Conservation (phyloP, 495 filamentous ascomycete species). For the Cercophora newfieldiana region DNA sequence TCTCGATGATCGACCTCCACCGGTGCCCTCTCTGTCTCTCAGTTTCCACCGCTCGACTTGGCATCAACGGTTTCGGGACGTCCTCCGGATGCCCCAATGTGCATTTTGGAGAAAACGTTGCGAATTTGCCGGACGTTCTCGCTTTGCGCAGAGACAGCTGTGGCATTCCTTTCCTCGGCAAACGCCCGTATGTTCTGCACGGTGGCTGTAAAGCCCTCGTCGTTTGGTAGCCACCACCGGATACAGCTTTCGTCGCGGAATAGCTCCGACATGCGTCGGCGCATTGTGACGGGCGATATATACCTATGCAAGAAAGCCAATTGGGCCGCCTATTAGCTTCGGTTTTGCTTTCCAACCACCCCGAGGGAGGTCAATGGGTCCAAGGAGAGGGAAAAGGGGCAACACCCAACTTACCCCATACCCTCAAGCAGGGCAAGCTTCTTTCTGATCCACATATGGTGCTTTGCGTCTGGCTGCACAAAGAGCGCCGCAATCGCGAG, state of each 20-base stretch:
- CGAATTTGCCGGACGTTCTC: constrained; percentile 76
- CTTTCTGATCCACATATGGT: constrained; percentile 80
- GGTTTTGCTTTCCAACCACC: background rate
- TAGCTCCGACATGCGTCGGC: constrained; percentile 67
- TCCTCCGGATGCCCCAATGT: constrained; percentile 25
- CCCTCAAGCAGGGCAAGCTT: constrained; percentile 79
- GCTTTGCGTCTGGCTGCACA: constrained; percentile 66
- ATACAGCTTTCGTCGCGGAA: constrained; percentile 68
- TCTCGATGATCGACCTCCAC: constrained; percentile 10
- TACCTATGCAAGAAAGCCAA: constrained; percentile 57
- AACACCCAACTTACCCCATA: constrained; percentile 65
- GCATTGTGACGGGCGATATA: constrained; percentile 73
- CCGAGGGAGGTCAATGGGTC: background rate
- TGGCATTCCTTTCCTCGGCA: constrained; percentile 68
- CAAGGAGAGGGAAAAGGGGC: background rate
- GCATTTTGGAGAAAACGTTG: constrained; percentile 61
- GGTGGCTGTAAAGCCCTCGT: constrained; percentile 69
- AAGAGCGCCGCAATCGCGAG: constrained; percentile 77
- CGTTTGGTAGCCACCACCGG: constrained; percentile 85
- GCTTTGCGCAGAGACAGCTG: constrained; percentile 59
- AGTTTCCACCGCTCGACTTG: background rate
- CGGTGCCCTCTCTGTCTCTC: constrained; percentile 1
- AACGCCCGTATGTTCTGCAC: constrained; percentile 75
- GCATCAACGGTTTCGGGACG: constrained; percentile 16
- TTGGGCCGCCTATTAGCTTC: constrained; percentile 14